phyloP scores from a whole-genome alignment of 192 early-diverging fungal species.

The Entomortierella chlamydospora region DNA sequence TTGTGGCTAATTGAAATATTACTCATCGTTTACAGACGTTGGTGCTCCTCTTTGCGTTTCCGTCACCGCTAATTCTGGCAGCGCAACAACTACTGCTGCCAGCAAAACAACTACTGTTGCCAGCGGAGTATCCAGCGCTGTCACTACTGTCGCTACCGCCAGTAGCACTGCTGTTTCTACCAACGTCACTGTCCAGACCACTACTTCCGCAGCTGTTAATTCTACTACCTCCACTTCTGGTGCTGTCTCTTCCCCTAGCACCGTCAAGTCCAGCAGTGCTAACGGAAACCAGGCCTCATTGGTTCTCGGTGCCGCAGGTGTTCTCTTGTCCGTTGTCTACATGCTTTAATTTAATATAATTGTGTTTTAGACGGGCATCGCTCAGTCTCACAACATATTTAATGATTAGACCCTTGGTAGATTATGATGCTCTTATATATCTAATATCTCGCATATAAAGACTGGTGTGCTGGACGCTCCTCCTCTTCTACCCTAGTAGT shows the following conservation, averaged over 20 bases:
- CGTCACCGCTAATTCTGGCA: conserved; percentile 5
- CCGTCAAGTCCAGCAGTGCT: conserved; percentile 6
- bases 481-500: too few species aligned
- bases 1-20: too few species aligned
- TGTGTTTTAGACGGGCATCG: too few species aligned
- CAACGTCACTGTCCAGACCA: not conserved
- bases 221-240: not conserved
- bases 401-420: too few species aligned
- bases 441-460: too few species aligned
- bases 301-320: conserved; percentile 34
- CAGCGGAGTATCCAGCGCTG: too few species aligned
- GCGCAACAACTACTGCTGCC: not conserved
- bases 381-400: too few species aligned
- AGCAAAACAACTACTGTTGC: not conserved
- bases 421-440: too few species aligned
- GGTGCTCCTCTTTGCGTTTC: conserved; percentile 37
- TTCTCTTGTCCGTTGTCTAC: conserved; percentile 40
- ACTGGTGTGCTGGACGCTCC: too few species aligned
- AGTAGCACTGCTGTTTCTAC: not conserved
- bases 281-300: conserved; percentile 30
- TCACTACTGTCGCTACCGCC: conserved; percentile 1
- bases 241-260: not conserved
- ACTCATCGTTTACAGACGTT: too few species aligned
- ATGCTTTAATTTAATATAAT: conserved; percentile 27
- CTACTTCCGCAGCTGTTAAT: not conserved